phyloP scores from a whole-genome alignment of 495 filamentous ascomycete species.

The Beverwykella pulmonaria region DNA sequence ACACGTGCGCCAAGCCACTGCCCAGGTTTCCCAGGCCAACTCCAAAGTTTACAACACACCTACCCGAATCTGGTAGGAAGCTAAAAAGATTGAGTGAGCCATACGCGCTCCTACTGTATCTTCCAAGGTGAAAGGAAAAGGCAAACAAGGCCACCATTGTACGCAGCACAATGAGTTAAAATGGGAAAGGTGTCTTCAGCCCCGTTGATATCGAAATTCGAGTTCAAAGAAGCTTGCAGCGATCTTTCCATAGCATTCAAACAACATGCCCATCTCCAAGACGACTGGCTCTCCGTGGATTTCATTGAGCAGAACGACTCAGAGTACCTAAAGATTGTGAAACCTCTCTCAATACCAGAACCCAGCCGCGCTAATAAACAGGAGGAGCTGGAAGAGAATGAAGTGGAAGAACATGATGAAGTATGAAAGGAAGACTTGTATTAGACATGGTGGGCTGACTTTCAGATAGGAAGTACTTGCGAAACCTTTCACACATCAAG shows the following conservation, averaged over 20 bases:
- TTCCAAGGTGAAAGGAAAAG: too few species aligned
- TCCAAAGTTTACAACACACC: too few species aligned
- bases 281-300: conserved; percentile 18
- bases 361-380: background rate
- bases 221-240: conserved; percentile 20
- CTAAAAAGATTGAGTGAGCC: too few species aligned
- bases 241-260: background rate
- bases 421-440: background rate
- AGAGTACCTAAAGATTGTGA: conserved; percentile 14
- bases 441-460: background rate
- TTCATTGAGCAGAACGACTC: background rate
- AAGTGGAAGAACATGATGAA: background rate
- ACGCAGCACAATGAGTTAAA: too few species aligned
- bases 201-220: conserved; percentile 8
- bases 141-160: too few species aligned
- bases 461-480: conserved; percentile 15
- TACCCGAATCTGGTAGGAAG: too few species aligned
- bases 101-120: too few species aligned
- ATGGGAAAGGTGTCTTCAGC: background rate
- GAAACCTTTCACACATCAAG: background rate
- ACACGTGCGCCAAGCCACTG: too few species aligned
- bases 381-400: background rate
- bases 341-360: background rate
- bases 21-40: too few species aligned
- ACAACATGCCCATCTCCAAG: background rate